A percentile compares a stretch with the other conserved stretches of the same genome.
These are phyloP conservation scores for Euphorbia celastroides DNA, from an alignment of 441 rosid species.

Conservation along the genomic window DNA sequence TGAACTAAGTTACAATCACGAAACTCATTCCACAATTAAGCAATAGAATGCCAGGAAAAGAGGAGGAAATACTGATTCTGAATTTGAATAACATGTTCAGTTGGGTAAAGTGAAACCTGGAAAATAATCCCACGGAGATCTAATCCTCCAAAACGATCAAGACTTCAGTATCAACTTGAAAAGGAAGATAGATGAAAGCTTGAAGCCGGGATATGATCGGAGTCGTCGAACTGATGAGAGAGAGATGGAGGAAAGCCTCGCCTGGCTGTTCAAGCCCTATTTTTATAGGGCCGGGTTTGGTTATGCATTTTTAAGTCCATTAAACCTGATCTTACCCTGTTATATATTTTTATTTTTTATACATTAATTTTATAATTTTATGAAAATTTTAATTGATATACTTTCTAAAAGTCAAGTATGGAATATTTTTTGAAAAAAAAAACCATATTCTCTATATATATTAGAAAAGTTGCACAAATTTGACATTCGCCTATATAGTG, in stretches of 20 bases:
- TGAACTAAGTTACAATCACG: neutral
- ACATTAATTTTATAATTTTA: too few species aligned
- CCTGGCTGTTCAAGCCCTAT: too few species aligned
- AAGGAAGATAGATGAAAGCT: neutral
- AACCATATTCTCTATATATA: too few species aligned
- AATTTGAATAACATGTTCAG: neutral
- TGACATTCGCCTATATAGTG: too few species aligned
- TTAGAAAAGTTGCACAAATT: too few species aligned
- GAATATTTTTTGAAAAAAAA: too few species aligned
- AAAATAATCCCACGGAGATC: neutral
- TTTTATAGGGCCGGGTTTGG: too few species aligned
- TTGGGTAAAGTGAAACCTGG: neutral
- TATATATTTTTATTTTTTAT: too few species aligned
- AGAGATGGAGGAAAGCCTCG: neutral
- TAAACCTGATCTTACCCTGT: too few species aligned
- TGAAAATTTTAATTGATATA: too few species aligned
- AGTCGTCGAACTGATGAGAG: neutral
- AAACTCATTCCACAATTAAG: neutral
- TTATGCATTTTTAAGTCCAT: too few species aligned
- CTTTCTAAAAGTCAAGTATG: too few species aligned
- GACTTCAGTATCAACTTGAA: neutral
- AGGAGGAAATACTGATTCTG: neutral
- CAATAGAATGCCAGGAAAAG: neutral
- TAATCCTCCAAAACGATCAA: neutral
- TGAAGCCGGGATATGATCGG: neutral